Conservation (phyloP, 179 eudicot species). For the Vitellaria paradoxa region DNA sequence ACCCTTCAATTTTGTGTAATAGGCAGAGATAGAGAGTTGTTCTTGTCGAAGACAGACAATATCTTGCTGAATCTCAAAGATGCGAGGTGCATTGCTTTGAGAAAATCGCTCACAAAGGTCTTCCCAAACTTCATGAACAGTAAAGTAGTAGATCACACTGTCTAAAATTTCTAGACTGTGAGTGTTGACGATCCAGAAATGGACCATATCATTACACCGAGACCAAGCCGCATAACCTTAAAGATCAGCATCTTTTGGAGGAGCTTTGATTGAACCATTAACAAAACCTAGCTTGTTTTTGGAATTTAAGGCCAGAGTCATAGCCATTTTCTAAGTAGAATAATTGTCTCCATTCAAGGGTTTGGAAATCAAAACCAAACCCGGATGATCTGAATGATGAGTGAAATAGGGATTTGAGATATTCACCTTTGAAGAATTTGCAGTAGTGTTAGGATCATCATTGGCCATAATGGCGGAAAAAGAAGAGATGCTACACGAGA, state of each 20-base stretch:
- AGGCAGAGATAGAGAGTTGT: neutral
- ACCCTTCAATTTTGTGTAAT: conserved; percentile 3
- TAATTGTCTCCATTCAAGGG: conserved; percentile 13
- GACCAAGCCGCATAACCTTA: conserved; percentile 26
- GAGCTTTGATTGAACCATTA: conserved; percentile 10
- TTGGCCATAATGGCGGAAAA: neutral
- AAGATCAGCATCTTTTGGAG: neutral
- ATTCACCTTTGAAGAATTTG: neutral
- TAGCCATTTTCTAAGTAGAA: conserved; percentile 10
- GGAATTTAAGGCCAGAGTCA: conserved; percentile 14
- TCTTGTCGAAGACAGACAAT: conserved; percentile 6
- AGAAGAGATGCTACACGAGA: conserved; percentile 6
- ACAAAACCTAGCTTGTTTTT: conserved; percentile 7
- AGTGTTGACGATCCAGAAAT: neutral
- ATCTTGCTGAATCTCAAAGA: neutral
- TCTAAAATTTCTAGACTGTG: neutral
- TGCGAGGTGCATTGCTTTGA: conserved; percentile 16
- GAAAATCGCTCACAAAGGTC: conserved; percentile 1
- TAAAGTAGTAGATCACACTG: neutral
- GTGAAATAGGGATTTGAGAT: conserved; percentile 9
- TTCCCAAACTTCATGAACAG: conserved; percentile 10
- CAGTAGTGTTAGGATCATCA: neutral
- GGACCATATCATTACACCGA: conserved; percentile 7
- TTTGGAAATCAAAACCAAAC: conserved; percentile 11
- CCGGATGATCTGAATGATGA: conserved; percentile 8